Evolutionary conservation across 2,329 filamentous ascomycete genomes (phyloP).

Genomic region (Fusarium sororula): DNA sequence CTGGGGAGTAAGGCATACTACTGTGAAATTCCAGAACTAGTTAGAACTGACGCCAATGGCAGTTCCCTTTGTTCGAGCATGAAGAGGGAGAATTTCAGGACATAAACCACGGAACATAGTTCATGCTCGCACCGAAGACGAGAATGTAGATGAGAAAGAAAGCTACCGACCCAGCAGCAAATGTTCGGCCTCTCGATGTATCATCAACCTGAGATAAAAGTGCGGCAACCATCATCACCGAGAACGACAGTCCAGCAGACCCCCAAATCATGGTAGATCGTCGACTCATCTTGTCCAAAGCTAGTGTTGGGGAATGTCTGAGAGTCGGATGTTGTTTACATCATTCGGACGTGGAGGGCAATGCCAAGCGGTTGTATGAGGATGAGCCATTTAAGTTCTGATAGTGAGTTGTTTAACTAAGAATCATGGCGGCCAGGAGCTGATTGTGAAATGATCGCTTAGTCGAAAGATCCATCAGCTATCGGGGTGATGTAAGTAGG

Average conservation of each 20-base stretch:
- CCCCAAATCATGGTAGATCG: constrained; percentile 56
- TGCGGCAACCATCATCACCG: constrained; percentile 37
- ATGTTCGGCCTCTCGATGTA: constrained; percentile 10
- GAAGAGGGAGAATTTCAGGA: constrained; percentile 31
- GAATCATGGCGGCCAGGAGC: not conserved
- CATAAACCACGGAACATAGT: constrained; percentile 40
- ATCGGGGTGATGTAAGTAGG: not conserved
- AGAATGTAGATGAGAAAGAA: constrained; percentile 38
- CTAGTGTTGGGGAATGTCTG: constrained; percentile 44
- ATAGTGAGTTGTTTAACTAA: not conserved
- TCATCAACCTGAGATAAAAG: constrained; percentile 28
- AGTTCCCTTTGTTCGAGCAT: constrained; percentile 30
- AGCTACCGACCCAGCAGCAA: constrained; percentile 21
- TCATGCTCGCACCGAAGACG: constrained; percentile 32
- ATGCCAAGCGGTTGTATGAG: not conserved
- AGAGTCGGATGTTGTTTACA: not conserved
- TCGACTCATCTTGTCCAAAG: constrained; percentile 50
- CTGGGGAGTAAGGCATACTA: not conserved
- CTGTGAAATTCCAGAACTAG: constrained; percentile 19
- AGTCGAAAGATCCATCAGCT: not conserved
- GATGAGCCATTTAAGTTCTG: not conserved
- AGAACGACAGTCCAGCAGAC: constrained; percentile 39
- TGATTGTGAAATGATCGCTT: no score
- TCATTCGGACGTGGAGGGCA: not conserved
- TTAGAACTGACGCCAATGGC: constrained; percentile 33